Base-by-base conservation (phyloP, 345 rosid genomes). In the Toxicodendron radicans region DNA sequence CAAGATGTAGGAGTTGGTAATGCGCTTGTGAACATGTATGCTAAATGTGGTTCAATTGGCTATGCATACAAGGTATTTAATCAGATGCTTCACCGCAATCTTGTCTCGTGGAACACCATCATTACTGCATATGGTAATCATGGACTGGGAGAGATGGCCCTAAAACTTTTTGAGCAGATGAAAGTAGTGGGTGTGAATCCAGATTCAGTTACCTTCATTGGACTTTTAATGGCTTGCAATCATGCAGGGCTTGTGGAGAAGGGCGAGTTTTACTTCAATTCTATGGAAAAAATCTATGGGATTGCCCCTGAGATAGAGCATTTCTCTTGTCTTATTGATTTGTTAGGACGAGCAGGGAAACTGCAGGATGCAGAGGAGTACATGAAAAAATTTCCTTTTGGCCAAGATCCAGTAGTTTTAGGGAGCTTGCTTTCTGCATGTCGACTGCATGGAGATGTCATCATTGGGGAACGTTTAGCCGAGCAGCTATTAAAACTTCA, bases 271-370 rank as follows among this genome's bases (percentile, higher is more conserved):
- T 70, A 54, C 58, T 86, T 88, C 68, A 71, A 80, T 69, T 81
- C 81, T 16, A 88, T 87, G 90, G 76, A 81, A 75, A 81, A 80
- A 70, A 73, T 70, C 14, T 85, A 80, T 21, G 80, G 85, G 46
- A 82, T 90, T 70, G 58, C 80, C 57, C 88, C 92, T 62, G 75
- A 83, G 27, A 58, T 83, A 49, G 90, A 88, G 64, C 92, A 88
- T 80, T 83, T 88, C 79, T 81, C 91, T 58, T 83, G 92, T 79
- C 83, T 90, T 41, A 76, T 88, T 27, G 92, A 88, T 81, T 54
- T 90, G 80, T 69, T 88, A 74, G 95, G 95, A 75, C 81, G 95
- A 46, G 87, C 90, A 18, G 92, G 95, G 64, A 85, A 85, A 83
- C 73, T 90, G 66, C 27, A 14, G 0, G 81, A 87, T 66, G 95